These are phyloP conservation scores for Fusarium dlaminii DNA, from an alignment of 2,329 filamentous ascomycete genomes.

Conservation along the genomic window DNA sequence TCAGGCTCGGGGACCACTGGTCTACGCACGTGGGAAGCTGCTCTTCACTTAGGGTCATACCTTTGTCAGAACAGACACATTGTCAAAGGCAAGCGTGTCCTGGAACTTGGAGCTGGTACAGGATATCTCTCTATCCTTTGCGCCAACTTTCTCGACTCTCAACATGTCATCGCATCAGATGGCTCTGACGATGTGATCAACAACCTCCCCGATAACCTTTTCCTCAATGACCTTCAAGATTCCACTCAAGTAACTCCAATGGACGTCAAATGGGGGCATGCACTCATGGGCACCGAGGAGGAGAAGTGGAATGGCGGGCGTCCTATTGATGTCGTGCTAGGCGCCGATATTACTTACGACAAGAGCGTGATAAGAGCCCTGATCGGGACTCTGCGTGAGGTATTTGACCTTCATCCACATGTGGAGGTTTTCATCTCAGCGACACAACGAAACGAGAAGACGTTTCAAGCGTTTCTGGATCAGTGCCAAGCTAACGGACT, in stretches of 20 bases:
- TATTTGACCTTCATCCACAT: slow-evolving; percentile 66
- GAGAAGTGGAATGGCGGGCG: slow-evolving; percentile 59
- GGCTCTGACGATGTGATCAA: slow-evolving; percentile 78
- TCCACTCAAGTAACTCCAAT: slow-evolving; percentile 57
- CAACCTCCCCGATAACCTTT: slow-evolving; percentile 72
- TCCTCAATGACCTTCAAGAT: slow-evolving; percentile 71
- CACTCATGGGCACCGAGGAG: slow-evolving; percentile 66
- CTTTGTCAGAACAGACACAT: slow-evolving; percentile 60
- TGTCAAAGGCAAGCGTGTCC: slow-evolving; percentile 64
- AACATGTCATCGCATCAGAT: slow-evolving; percentile 74
- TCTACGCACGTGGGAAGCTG: slow-evolving; percentile 83
- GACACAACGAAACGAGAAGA: slow-evolving; percentile 75
- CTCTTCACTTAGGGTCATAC: slow-evolving; percentile 76
- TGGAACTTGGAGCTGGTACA: slow-evolving; percentile 81
- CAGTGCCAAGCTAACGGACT: slow-evolving; percentile 63
- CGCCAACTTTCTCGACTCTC: slow-evolving; percentile 69
- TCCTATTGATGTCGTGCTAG: slow-evolving; percentile 71
- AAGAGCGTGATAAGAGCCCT: slow-evolving; percentile 69
- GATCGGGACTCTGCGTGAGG: slow-evolving; percentile 69
- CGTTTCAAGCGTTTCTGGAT: slow-evolving; percentile 71
- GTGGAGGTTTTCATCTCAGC: slow-evolving; percentile 73
- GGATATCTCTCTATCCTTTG: slow-evolving; percentile 80
- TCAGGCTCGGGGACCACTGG: slow-evolving; percentile 79
- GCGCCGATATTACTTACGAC: slow-evolving; percentile 84
- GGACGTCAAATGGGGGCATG: slow-evolving; percentile 72